These are phyloP conservation scores for Pontederia paniculata DNA, from an alignment of 176 grass and related monocot genomes.

Conservation along the genomic window DNA sequence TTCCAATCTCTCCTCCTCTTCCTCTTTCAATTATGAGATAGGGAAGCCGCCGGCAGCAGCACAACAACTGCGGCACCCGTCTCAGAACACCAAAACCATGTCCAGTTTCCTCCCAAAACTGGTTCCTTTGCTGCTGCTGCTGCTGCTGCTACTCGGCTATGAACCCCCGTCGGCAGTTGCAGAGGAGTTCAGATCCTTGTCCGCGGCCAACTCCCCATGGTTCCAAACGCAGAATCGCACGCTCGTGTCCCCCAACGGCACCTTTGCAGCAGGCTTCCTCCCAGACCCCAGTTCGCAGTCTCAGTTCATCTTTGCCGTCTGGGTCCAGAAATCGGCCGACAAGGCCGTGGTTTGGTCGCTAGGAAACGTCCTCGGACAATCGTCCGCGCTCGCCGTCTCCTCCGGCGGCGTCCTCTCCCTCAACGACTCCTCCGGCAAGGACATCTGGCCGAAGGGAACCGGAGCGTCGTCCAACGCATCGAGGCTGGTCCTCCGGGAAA, in stretches of 20 bases:
- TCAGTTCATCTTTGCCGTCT: constrained; percentile 45
- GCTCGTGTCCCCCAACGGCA: constrained; percentile 25
- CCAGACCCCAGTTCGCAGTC: no score
- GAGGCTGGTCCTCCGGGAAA: constrained; percentile 11
- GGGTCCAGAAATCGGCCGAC: constrained; percentile 19
- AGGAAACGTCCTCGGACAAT: accelerated
- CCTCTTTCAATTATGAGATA: background rate
- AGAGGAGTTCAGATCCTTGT: constrained; percentile 15
- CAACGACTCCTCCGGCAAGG: constrained; percentile 2
- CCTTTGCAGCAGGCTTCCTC: no score
- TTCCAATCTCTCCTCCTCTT: background rate
- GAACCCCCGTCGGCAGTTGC: constrained; percentile 4
- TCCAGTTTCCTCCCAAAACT: no score
- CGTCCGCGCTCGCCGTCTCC: constrained; percentile 2
- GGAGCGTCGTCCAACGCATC: background rate
- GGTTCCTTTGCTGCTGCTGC: background rate
- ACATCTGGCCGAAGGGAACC: constrained; percentile 3
- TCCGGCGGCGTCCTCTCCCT: constrained; percentile 27
- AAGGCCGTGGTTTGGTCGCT: constrained; percentile 41
- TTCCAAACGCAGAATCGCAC: constrained; percentile 13
- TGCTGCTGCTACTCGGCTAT: constrained; percentile 8
- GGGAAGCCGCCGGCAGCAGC: background rate
- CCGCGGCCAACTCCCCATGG: constrained; percentile 31
- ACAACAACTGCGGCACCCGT: background rate
- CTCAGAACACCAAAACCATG: background rate